Conservation (phyloP, 78 protist species). For the Paratrimastix pyriformis region DNA sequence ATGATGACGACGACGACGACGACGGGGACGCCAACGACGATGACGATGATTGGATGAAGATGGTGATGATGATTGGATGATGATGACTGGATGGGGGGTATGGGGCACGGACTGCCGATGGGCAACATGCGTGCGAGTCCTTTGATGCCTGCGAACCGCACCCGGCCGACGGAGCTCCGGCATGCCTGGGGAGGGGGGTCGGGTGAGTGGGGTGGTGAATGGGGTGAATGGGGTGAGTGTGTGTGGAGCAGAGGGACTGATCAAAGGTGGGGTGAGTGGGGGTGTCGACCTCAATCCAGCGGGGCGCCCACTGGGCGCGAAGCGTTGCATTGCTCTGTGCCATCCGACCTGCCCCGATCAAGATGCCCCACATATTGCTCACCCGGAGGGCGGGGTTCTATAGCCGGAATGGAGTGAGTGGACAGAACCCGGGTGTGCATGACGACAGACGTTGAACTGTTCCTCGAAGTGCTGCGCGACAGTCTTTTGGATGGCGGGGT, state of each 20-base stretch:
- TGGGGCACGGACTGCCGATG: neutral
- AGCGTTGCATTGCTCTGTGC: slow-evolving; percentile 13
- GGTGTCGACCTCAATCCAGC: neutral
- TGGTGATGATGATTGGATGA: too few relatives aligned
- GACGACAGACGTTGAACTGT: too few relatives aligned
- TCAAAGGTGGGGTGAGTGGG: neutral
- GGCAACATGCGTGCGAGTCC: slow-evolving; percentile 1
- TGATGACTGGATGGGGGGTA: too few relatives aligned
- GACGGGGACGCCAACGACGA: too few relatives aligned
- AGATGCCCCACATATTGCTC: slow-evolving; percentile 18
- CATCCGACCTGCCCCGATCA: slow-evolving; percentile 29
- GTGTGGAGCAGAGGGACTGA: too few relatives aligned
- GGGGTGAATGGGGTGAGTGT: too few relatives aligned
- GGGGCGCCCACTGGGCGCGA: slow-evolving; percentile 12
- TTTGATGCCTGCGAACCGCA: slow-evolving; percentile 25
- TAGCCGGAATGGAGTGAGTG: neutral
- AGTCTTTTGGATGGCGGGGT: too few relatives aligned
- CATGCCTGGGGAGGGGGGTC: too few relatives aligned
- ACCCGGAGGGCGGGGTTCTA: neutral
- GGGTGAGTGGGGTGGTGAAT: too few relatives aligned
- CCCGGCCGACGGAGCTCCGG: neutral
- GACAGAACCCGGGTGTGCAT: neutral
- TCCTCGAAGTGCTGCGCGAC: too few relatives aligned
- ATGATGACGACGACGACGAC: too few relatives aligned
- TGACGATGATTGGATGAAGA: too few relatives aligned